Percentiles rank a stretch among this genome's conserved stretches.
Conservation (phyloP, 2,329 filamentous ascomycete species). For the Stemphylium beticola region DNA sequence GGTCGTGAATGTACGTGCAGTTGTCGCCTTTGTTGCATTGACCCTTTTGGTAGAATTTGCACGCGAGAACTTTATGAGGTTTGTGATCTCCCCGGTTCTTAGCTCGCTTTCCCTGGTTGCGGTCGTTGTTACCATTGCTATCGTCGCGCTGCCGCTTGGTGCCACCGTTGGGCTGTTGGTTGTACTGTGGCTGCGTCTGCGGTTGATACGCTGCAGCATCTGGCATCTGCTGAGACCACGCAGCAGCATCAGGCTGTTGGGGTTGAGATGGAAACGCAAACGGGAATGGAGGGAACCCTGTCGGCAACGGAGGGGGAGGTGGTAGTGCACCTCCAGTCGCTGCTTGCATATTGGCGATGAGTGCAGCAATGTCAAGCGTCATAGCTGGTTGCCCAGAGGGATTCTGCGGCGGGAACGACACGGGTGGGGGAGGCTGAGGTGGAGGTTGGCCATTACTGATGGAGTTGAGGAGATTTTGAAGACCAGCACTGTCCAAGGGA, state of each 20-base stretch:
- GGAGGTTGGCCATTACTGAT: slow-evolving; percentile 19
- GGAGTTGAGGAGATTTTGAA: slow-evolving; percentile 40
- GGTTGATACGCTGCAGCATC: slow-evolving; percentile 17
- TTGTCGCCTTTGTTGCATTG: slow-evolving; percentile 75
- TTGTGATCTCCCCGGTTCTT: slow-evolving; percentile 29
- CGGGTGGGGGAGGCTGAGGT: slow-evolving; percentile 21
- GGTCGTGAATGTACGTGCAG: slow-evolving; percentile 75
- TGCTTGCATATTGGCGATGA: slow-evolving; percentile 33
- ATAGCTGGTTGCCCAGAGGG: slow-evolving; percentile 22
- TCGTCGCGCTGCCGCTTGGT: slow-evolving; percentile 47
- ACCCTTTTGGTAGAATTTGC: slow-evolving; percentile 72
- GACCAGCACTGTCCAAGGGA: slow-evolving; percentile 33
- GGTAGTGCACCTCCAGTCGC: slow-evolving; percentile 24
- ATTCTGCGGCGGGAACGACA: slow-evolving; percentile 15
- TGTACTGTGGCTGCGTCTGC: slow-evolving; percentile 22
- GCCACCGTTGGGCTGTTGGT: slow-evolving; percentile 38
- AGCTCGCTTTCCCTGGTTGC: slow-evolving; percentile 61
- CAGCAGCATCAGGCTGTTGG: slow-evolving; percentile 13
- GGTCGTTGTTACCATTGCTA: slow-evolving; percentile 33
- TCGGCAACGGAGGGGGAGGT: slow-evolving; percentile 33
- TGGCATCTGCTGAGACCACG: slow-evolving; percentile 24
- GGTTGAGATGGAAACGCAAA: slow-evolving; percentile 24
- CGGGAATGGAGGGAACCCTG: slow-evolving; percentile 25
- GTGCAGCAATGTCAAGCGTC: slow-evolving; percentile 29
- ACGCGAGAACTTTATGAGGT: slow-evolving; percentile 57